Evolutionary conservation across 345 rosid genomes (phyloP).

Genomic region (Rhodamnia argentea): DNA sequence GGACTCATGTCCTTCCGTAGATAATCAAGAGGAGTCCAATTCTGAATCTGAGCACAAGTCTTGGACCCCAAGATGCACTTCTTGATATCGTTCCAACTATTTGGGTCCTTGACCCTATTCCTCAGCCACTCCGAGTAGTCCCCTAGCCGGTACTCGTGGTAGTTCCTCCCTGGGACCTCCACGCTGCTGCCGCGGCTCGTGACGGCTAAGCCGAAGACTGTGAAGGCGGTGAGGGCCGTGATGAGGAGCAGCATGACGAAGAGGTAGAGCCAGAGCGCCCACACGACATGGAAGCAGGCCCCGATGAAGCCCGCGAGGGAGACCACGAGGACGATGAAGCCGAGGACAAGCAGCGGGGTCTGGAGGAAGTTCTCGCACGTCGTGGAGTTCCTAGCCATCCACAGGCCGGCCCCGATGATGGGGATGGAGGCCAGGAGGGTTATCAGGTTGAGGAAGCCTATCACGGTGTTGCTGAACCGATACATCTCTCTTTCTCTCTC

Average conservation of each 20-base stretch:
- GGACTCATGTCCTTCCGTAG: slow-evolving; percentile 53
- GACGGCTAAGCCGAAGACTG: slow-evolving; percentile 77
- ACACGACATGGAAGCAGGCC: slow-evolving; percentile 78
- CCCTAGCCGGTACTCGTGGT: slow-evolving; percentile 61
- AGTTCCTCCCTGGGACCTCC: slow-evolving; percentile 54
- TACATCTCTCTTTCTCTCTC: slow-evolving; percentile 28
- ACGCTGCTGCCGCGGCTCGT: slow-evolving; percentile 71
- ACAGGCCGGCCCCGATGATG: slow-evolving; percentile 77
- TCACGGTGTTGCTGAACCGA: slow-evolving; percentile 67
- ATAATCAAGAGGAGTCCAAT: slow-evolving; percentile 86
- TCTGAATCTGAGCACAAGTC: slow-evolving; percentile 51
- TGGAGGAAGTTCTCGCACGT: slow-evolving; percentile 84
- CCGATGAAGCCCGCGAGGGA: slow-evolving; percentile 90
- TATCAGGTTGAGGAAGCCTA: slow-evolving; percentile 79
- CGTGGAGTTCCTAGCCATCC: slow-evolving; percentile 83
- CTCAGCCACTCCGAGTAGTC: slow-evolving; percentile 85
- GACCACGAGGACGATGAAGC: slow-evolving; percentile 64
- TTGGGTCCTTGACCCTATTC: slow-evolving; percentile 39
- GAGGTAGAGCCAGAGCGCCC: slow-evolving; percentile 92
- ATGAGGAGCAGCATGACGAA: slow-evolving; percentile 69
- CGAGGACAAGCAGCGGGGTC: slow-evolving; percentile 68
- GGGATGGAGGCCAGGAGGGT: slow-evolving; percentile 86
- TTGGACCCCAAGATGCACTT: slow-evolving; percentile 68
- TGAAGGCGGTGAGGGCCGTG: slow-evolving; percentile 51
- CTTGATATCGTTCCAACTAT: slow-evolving; percentile 64